Conservation (phyloP, 257 asterid species). For the Linaria vulgaris region DNA sequence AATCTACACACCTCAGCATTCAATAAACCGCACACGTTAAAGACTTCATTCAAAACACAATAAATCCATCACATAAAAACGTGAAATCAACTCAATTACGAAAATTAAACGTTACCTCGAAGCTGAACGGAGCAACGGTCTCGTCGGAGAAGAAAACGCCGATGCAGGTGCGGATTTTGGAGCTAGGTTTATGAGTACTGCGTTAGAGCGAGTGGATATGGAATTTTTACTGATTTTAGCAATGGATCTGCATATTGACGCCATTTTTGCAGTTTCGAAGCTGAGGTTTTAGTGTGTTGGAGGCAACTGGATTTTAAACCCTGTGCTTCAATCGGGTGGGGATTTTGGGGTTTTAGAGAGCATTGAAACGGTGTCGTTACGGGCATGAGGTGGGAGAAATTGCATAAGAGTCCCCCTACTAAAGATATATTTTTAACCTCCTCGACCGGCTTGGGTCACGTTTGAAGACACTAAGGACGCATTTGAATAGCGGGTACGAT, state of each 20-base stretch:
- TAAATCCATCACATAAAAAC: neutral
- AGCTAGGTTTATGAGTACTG: conserved; percentile 26
- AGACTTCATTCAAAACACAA: neutral
- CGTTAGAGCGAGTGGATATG: conserved; percentile 31
- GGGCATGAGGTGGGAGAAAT: neutral
- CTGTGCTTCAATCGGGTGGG: too few species aligned
- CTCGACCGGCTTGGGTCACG: neutral
- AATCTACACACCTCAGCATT: conserved; percentile 33
- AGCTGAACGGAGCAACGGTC: conserved; percentile 24
- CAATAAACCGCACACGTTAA: neutral
- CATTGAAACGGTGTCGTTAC: neutral
- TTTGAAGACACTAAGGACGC: too few species aligned
- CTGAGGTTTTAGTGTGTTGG: conserved; percentile 26
- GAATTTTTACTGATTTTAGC: conserved; percentile 33
- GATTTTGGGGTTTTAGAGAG: neutral
- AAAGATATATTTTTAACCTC: neutral
- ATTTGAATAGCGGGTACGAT: too few species aligned
- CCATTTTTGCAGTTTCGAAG: conserved; percentile 28
- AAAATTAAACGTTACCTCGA: conserved; percentile 33
- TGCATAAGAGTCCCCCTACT: too few species aligned
- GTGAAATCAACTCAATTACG: conserved; percentile 1
- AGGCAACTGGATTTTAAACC: neutral
- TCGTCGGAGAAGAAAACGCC: conserved; percentile 32
- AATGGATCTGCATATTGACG: conserved; percentile 46
- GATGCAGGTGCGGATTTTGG: conserved; percentile 34